phyloP scores from a whole-genome alignment of 306 rosid genomes.

The Vigna nakashimae region DNA sequence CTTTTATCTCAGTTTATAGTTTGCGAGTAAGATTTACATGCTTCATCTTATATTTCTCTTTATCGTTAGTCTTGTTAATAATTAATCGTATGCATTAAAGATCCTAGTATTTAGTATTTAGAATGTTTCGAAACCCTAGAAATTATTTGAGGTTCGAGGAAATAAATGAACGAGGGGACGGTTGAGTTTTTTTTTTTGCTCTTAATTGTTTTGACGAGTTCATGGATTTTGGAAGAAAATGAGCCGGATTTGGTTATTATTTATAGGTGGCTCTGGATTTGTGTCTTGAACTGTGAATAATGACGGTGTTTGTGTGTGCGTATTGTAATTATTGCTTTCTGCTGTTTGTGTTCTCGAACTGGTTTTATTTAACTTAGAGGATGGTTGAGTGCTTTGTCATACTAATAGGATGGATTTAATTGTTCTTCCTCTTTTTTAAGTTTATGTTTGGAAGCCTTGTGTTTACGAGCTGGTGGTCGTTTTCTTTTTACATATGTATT shows the following conservation, averaged over 20 bases:
- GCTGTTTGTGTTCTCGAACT: not conserved
- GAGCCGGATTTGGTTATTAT: not conserved
- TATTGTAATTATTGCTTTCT: constrained; percentile 1
- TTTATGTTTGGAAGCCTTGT: constrained; percentile 2
- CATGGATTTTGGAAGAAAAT: constrained; percentile 10
- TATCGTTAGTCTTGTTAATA: not conserved
- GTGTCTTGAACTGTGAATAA: constrained; percentile 26
- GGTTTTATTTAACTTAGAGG: constrained; percentile 21
- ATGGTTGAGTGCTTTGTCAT: constrained; percentile 15
- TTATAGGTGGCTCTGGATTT: constrained; percentile 27
- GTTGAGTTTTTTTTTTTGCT: not conserved
- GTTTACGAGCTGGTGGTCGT: constrained; percentile 4
- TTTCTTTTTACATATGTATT: not conserved
- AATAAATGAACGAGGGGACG: not conserved
- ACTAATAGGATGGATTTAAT: not conserved
- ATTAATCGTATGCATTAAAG: not conserved
- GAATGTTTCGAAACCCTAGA: constrained; percentile 49
- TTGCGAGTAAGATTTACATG: constrained; percentile 40
- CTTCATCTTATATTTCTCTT: not conserved
- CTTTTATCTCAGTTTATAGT: constrained; percentile 10
- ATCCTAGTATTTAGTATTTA: not conserved
- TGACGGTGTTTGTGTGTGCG: constrained; percentile 1
- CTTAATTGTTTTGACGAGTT: constrained; percentile 3
- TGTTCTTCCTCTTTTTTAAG: not conserved
- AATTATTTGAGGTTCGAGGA: not conserved